A percentile compares a stretch with the other conserved stretches of the same genome.
These are phyloP conservation scores for Hirschfeldia incana DNA, from an alignment of 345 rosid genomes.

Conservation along the genomic window DNA sequence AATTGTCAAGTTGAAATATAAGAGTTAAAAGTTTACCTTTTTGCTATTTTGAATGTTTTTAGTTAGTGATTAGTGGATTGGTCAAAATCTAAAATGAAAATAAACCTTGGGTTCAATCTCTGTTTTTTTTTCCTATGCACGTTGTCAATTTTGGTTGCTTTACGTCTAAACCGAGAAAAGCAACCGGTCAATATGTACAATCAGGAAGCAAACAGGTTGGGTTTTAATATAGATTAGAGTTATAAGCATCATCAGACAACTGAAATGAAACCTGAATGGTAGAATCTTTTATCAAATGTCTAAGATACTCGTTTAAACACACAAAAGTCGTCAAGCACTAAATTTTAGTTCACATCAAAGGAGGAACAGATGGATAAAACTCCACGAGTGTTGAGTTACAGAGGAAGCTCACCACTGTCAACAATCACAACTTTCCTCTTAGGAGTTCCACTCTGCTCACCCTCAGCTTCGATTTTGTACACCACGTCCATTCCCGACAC, in stretches of 20 bases:
- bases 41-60: neutral
- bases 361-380: neutral
- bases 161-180: neutral
- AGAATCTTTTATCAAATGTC: neutral
- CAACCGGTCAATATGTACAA: neutral
- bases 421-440: constrained; percentile 84
- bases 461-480: constrained; percentile 95
- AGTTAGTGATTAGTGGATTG: neutral
- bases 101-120: neutral
- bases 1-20: neutral
- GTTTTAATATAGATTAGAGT: constrained; percentile 2
- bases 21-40: neutral
- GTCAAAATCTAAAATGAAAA: neutral
- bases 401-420: constrained; percentile 93
- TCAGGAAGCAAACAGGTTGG: neutral
- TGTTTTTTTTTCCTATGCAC: neutral
- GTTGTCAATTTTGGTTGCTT: neutral
- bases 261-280: neutral
- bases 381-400: constrained; percentile 34
- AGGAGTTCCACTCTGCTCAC: constrained; percentile 82
- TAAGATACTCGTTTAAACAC: neutral
- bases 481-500: constrained; percentile 91
- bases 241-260: neutral
- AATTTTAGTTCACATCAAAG: neutral
- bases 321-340: neutral